These are phyloP conservation scores for sorghum (Sorghum bicolor) DNA, from an alignment of 176 grass and related monocot species.

Conservation along the genomic window DNA sequence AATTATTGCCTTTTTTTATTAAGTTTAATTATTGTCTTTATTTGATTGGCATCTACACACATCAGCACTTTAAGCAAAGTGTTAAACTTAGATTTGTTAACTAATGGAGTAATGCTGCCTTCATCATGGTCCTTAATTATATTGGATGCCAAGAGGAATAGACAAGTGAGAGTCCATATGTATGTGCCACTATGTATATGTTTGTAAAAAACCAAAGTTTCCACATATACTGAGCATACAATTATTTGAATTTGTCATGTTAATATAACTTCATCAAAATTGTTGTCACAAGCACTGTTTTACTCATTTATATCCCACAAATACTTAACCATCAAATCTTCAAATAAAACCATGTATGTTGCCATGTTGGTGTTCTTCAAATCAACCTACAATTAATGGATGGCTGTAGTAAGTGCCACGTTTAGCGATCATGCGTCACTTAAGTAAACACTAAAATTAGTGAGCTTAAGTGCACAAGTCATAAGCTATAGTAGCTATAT, in stretches of 20 bases:
- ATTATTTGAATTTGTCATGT: not conserved
- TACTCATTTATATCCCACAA: not conserved
- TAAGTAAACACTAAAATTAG: slow-evolving; percentile 4
- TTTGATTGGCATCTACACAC: not conserved
- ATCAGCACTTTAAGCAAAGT: not conserved
- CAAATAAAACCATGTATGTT: not conserved
- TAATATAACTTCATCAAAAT: not conserved
- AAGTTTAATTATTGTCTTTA: not conserved
- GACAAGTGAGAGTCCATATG: not conserved
- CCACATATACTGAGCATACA: not conserved
- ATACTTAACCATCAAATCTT: not conserved
- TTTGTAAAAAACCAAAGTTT: not conserved
- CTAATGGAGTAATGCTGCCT: not conserved
- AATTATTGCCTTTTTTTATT: not conserved
- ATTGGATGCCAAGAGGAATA: not conserved
- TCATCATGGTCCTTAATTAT: not conserved
- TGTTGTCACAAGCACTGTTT: not conserved
- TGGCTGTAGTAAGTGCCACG: slow-evolving; percentile 24
- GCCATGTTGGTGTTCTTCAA: not conserved
- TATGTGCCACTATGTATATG: not conserved
- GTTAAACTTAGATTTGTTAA: not conserved
- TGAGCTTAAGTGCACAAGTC: not conserved
- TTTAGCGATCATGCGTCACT: slow-evolving; percentile 6
- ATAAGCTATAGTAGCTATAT: not conserved
- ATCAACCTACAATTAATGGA: not conserved